A percentile compares a stretch with the other conserved stretches of the same genome.
These are phyloP conservation scores for Juncus effusus DNA, from an alignment of 176 grass and related monocot species.

Conservation along the genomic window DNA sequence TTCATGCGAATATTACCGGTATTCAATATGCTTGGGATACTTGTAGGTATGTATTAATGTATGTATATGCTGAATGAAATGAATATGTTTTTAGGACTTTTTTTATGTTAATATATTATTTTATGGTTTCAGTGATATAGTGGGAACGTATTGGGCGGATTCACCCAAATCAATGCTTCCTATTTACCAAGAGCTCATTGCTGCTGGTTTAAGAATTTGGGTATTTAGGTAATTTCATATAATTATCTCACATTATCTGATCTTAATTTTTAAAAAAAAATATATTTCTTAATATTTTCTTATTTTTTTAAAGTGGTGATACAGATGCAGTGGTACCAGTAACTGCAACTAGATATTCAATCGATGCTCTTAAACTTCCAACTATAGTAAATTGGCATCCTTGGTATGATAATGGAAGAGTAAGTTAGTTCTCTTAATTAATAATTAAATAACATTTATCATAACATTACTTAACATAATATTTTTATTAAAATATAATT, in stretches of 20 bases:
- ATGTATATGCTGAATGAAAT: neutral
- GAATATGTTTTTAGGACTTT: neutral
- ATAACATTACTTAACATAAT: neutral
- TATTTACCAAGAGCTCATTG: conserved; percentile 83
- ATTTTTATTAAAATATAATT: neutral
- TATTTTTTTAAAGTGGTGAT: conserved; percentile 53
- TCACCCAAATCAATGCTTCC: conserved; percentile 97
- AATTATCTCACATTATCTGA: conserved; percentile 3
- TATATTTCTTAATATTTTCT: conserved; percentile 25
- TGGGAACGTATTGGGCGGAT: conserved; percentile 79
- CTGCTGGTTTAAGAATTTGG: conserved; percentile 89
- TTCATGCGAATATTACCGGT: conserved; percentile 83
- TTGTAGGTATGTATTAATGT: conserved; percentile 91
- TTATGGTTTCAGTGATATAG: conserved; percentile 51
- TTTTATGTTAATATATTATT: conserved; percentile 25
- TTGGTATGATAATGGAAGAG: conserved; percentile 84
- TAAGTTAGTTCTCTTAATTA: conserved; percentile 31
- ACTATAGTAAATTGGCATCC: conserved; percentile 73
- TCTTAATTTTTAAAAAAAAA: neutral
- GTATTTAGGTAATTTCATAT: conserved; percentile 63
- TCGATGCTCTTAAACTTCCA: conserved; percentile 75
- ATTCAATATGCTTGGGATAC: conserved; percentile 85
- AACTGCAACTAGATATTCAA: conserved; percentile 87
- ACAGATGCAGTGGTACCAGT: conserved; percentile 98
- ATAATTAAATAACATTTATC: neutral